These are phyloP conservation scores for Endocarpon pusillum DNA, from an alignment of 495 filamentous ascomycete genomes.

Conservation along the genomic window DNA sequence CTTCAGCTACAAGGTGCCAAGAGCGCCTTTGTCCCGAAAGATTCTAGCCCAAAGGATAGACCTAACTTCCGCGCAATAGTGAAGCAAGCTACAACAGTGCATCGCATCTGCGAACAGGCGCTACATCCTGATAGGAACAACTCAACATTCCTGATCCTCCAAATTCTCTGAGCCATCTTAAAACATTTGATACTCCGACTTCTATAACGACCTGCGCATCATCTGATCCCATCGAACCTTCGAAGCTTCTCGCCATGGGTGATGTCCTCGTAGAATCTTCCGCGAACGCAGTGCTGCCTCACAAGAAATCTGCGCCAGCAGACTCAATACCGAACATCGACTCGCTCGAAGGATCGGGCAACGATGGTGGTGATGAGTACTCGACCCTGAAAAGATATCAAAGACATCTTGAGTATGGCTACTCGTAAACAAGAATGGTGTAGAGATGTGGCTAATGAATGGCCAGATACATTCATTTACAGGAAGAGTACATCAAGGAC, in stretches of 20 bases:
- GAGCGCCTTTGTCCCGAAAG: no score
- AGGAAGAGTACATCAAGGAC: conserved; percentile 99
- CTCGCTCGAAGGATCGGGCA: conserved; percentile 60
- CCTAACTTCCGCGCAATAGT: no score
- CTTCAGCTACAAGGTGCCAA: no score
- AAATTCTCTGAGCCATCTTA: no score
- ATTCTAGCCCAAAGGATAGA: no score
- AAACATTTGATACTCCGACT: no score
- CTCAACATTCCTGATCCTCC: no score
- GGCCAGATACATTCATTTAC: conserved; percentile 81
- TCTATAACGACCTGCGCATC: background rate
- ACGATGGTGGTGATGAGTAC: conserved; percentile 83
- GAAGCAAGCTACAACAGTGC: no score
- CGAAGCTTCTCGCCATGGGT: conserved; percentile 40
- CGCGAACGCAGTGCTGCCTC: conserved; percentile 49
- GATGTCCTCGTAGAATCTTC: conserved; percentile 72
- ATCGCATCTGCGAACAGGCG: no score
- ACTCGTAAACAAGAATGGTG: background rate
- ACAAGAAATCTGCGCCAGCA: conserved; percentile 64
- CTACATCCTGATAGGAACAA: no score
- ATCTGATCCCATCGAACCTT: no score
- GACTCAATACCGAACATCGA: conserved; percentile 76
- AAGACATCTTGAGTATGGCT: conserved; percentile 72
- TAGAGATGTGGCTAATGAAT: conserved; percentile 15
- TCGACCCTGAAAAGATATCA: conserved; percentile 87